Evolutionary conservation across 2,329 filamentous ascomycete species (phyloP), one percentile per base, ranked within the genome.

Genomic region (Exophiala alcalophila): DNA sequence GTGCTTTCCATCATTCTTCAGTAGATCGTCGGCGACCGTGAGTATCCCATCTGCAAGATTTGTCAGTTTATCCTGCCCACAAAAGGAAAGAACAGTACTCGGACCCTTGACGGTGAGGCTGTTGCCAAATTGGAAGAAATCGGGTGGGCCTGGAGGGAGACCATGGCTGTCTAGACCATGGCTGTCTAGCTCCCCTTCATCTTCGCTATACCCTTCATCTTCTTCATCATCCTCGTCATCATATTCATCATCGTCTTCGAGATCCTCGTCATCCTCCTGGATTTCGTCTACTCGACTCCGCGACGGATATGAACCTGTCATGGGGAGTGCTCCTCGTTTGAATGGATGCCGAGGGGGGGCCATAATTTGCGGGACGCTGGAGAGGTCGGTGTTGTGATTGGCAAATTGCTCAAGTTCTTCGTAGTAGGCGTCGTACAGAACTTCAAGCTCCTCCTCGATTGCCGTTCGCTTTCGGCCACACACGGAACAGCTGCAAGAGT

Each of bases 1-100:
- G 62, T 95, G 94, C 68, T 94, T 95, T 60, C 92, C 92, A 67
- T 98, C 92, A 68, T 98, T 98, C 68, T 97, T 97, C 52, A 98
- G 78, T 54, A 98, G 76, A 69, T 98, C 92, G 73, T 98, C 92
- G 65, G 92, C 92, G 61, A 98, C 92, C 55, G 92, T 98, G 64
- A 98, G 81, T 67, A 98, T 96, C 63, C 92, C 94, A 73, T 92
- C 90, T 73, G 59, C 51, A 56, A 63, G 33, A 40, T 53, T 53
- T 47, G 57, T 59, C 44, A 47, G 30, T 34, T 26, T 24, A 24
- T 37, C 3, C 19, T 16, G 18, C 23, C 21, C n/a, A 32, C 7
- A 21, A 33, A 20, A 23, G 16, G 16, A 21, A 31, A 33, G 32
- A 42, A 54, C 44, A 42, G 39, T 27, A 18, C 25, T 34, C 66